These are phyloP conservation scores for Neoconidiobolus thromboides DNA, from an alignment of 371 early-diverging fungal genomes.

Conservation along the genomic window DNA sequence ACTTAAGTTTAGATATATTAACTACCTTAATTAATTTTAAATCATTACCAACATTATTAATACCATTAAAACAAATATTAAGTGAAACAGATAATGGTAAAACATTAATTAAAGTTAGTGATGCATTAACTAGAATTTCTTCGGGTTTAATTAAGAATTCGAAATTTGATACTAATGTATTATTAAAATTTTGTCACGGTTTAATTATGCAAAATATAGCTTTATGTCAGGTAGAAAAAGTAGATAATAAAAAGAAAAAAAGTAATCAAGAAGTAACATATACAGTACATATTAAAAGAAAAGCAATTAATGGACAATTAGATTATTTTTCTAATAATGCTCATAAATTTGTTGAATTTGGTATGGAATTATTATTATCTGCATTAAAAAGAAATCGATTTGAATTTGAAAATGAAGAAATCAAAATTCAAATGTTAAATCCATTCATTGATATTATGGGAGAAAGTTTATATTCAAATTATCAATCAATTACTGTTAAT, in stretches of 20 bases:
- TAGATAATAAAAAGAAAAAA: slow-evolving; percentile 22
- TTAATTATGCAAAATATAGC: slow-evolving; percentile 67
- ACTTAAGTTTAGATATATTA: slow-evolving; percentile 66
- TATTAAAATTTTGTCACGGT: slow-evolving; percentile 61
- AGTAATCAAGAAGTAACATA: slow-evolving; percentile 21
- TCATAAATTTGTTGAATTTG: slow-evolving; percentile 81
- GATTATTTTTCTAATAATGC: slow-evolving; percentile 59
- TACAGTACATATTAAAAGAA: slow-evolving; percentile 49
- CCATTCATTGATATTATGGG: slow-evolving; percentile 64
- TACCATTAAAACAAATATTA: slow-evolving; percentile 77
- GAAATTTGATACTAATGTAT: slow-evolving; percentile 34
- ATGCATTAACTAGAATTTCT: slow-evolving; percentile 50
- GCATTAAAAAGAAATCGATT: slow-evolving; percentile 47
- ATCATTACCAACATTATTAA: slow-evolving; percentile 39
- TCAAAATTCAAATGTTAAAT: slow-evolving; percentile 38
- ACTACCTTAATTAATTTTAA: slow-evolving; percentile 39
- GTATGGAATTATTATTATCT: slow-evolving; percentile 51
- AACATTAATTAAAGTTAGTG: slow-evolving; percentile 52
- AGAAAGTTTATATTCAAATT: slow-evolving; percentile 59
- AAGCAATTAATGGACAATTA: slow-evolving; percentile 12
- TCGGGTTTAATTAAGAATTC: slow-evolving; percentile 60
- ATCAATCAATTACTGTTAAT: slow-evolving; percentile 38
- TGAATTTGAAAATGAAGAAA: slow-evolving; percentile 19
- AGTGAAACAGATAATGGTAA: slow-evolving; percentile 57
- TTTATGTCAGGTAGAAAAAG: slow-evolving; percentile 12